Percentiles rank a stretch among this genome's conserved stretches.
Conservation (phyloP, 2,329 filamentous ascomycete genomes). For the Claviceps arundinis region DNA sequence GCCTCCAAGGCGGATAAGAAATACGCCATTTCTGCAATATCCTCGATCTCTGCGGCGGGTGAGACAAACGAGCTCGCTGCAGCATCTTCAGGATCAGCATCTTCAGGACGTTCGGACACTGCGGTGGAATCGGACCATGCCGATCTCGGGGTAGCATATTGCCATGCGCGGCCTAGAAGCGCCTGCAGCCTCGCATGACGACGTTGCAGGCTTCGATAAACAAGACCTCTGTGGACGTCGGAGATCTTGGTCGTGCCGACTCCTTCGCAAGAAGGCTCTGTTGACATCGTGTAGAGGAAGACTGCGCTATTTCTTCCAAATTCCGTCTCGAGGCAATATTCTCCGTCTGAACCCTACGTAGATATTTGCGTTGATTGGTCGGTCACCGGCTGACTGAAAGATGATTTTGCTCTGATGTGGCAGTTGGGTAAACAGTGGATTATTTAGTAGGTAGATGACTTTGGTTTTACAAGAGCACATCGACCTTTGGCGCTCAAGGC, state of each 20-base stretch:
- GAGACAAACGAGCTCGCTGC: too few relatives aligned
- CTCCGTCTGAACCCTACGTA: background rate
- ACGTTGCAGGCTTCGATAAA: background rate
- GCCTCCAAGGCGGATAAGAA: background rate
- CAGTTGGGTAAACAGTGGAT: too few relatives aligned
- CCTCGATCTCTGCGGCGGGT: too few relatives aligned
- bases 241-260: background rate
- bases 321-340: too few relatives aligned
- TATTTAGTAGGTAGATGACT: background rate
- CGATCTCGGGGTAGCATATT: background rate
- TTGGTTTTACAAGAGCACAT: background rate
- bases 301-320: too few relatives aligned
- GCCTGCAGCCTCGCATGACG: background rate
- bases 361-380: too few relatives aligned
- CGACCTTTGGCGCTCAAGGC: too few relatives aligned
- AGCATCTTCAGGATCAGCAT: too few relatives aligned
- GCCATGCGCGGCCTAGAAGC: background rate
- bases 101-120: too few relatives aligned
- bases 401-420: too few relatives aligned
- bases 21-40: background rate
- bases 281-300: background rate
- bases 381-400: too few relatives aligned
- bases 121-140: background rate
- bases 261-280: background rate
- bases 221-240: background rate